phyloP scores from a whole-genome alignment of 257 asterid species.

The Solanum lycopersicoides region DNA sequence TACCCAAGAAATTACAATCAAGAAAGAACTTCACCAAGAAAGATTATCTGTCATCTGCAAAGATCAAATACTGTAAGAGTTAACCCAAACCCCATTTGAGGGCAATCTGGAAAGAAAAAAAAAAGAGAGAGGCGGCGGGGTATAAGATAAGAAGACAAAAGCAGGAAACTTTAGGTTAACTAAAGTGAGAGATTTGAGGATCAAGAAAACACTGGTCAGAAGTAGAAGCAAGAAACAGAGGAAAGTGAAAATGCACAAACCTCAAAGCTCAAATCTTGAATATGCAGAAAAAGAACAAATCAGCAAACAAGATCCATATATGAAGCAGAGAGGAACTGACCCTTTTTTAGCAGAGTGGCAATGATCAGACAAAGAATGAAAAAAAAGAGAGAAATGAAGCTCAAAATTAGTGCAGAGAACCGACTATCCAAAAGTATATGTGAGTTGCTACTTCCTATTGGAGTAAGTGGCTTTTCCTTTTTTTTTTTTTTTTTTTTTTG shows the following conservation, averaged over 20 bases:
- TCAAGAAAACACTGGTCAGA: not conserved
- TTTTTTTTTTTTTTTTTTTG: not conserved
- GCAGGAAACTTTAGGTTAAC: not conserved
- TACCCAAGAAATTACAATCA: not conserved
- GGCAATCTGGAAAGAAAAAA: not conserved
- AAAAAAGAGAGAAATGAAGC: not conserved
- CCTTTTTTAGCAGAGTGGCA: not conserved
- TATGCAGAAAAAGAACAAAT: not conserved
- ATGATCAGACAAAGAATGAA: not conserved
- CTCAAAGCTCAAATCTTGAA: not conserved
- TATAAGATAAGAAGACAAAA: not conserved
- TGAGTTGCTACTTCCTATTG: not conserved
- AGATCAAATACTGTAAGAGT: not conserved
- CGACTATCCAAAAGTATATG: not conserved
- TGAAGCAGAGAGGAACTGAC: not conserved
- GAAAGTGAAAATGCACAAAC: not conserved
- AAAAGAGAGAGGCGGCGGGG: not conserved
- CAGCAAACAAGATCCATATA: not conserved
- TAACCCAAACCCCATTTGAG: not conserved
- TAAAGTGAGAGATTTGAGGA: not conserved
- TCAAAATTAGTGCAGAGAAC: not conserved
- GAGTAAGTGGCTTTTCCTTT: not conserved
- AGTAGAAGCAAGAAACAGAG: not conserved
- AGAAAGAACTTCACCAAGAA: not conserved
- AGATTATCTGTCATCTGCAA: not conserved